Evolutionary conservation across 371 early-diverging fungal species (phyloP), one percentile per base, ranked within the genome.

Genomic region (Syncephalastrum racemosum): DNA sequence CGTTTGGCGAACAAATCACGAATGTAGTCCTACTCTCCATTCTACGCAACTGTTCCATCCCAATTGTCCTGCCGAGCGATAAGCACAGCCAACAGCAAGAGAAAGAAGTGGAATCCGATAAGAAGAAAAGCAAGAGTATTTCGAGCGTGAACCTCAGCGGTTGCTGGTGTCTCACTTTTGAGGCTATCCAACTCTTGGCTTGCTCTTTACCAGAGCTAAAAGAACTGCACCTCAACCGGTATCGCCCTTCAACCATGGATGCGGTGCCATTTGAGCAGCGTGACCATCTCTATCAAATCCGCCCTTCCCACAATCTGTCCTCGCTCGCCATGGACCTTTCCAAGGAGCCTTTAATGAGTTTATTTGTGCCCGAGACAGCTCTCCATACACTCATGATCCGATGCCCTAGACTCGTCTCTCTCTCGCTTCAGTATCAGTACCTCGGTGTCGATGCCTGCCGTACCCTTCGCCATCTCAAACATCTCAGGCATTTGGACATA

Each of bases 221-320:
- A 2, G 45, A 49, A 24, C 40, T 77, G 2, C 40, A 48, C 19
- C 43, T 77, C 39, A 69, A 71, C 45, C 56, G 64, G 7, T 74
- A 70, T 53, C 53, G 61, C 4, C 18, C 52, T 23, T 50, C 43
- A 16, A 15, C 50, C 10, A 5, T 31, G 36, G 36, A n/a, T 23
- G 18, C 39, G 39, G 24, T 52, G n/a, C 54, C 58, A 8, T 60
- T 73, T 53, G 66, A 69, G 22, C 68, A 65, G 43, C 64, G 75
- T n/a, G 75, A 69, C 10, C 66, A 75, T 48, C 55, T 75, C 2
- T 75, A 71, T 50, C 72, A 71, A 50, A 62, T 67, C n/a, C 65
- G 63, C 13, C 77, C 73, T 4, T 62, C 70, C 5, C 66, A 76
- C 54, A 66, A 66, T 36, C 40, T 77, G 5, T 58, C 70, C 12